These are phyloP conservation scores for Neurospora sp. DNA, from an alignment of 2,329 filamentous ascomycete genomes.

Conservation along the genomic window DNA sequence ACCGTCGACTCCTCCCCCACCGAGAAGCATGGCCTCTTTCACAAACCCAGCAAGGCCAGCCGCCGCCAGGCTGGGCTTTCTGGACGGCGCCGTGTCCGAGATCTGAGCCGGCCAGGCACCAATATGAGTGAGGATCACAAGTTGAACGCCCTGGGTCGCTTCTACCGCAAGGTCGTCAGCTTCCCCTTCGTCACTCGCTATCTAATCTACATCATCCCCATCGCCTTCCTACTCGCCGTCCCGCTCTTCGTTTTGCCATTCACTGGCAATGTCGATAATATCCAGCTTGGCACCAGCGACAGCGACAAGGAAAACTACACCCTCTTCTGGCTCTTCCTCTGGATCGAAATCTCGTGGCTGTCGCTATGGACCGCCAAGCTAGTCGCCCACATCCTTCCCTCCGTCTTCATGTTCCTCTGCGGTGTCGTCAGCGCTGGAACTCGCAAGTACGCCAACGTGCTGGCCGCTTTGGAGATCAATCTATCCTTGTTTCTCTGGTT, in stretches of 20 bases:
- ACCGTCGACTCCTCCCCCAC: constrained; percentile 23
- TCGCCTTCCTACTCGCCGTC: constrained; percentile 50
- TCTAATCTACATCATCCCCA: constrained; percentile 55
- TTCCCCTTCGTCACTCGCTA: constrained; percentile 57
- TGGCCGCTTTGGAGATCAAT: constrained; percentile 54
- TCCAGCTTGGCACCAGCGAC: constrained; percentile 26
- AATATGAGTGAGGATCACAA: constrained; percentile 40
- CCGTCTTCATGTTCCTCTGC: constrained; percentile 56
- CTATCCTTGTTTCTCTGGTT: constrained; percentile 62
- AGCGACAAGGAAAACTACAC: constrained; percentile 18
- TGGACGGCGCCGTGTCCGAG: constrained; percentile 39
- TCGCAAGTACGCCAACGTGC: constrained; percentile 58
- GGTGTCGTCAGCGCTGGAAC: constrained; percentile 61
- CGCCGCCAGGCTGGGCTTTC: constrained; percentile 21
- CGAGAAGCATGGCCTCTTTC: constrained; percentile 38
- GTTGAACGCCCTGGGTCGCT: constrained; percentile 54
- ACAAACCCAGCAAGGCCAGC: constrained; percentile 7
- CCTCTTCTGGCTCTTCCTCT: constrained; percentile 54
- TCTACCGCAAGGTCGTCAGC: constrained; percentile 54
- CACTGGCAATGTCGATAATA: constrained; percentile 27
- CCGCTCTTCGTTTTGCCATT: constrained; percentile 48
- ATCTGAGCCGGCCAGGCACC: constrained; percentile 32
- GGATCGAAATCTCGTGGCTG: constrained; percentile 60
- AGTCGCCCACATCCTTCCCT: constrained; percentile 48
- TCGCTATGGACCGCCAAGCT: constrained; percentile 59